These are phyloP conservation scores for Tolypocladium pustulatum DNA, from an alignment of 2,329 filamentous ascomycete genomes.

Conservation along the genomic window DNA sequence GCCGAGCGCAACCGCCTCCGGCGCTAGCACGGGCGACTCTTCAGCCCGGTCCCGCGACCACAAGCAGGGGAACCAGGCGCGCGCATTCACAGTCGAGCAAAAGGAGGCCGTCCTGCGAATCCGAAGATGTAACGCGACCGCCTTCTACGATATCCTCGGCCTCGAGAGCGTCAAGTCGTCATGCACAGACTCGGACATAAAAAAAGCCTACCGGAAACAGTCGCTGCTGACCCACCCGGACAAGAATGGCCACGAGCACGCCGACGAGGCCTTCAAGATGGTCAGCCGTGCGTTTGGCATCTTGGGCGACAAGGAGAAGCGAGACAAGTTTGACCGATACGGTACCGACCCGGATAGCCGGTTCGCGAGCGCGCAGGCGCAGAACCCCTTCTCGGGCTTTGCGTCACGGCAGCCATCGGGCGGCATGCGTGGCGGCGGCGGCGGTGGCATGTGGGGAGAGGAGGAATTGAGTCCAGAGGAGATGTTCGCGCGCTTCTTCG, in stretches of 20 bases:
- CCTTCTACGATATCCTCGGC: constrained; percentile 91
- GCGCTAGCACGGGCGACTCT: constrained; percentile 35
- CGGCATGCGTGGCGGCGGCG: constrained; percentile 34
- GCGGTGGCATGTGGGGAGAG: constrained; percentile 62
- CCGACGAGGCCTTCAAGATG: constrained; percentile 98
- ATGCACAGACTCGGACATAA: constrained; percentile 75
- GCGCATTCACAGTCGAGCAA: constrained; percentile 79
- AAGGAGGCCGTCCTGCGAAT: constrained; percentile 87
- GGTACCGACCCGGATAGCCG: constrained; percentile 88
- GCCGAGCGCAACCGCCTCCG: constrained; percentile 41
- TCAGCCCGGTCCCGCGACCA: constrained; percentile 48
- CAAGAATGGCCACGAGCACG: constrained; percentile 93
- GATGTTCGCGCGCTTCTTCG: constrained; percentile 95
- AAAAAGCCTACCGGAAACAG: constrained; percentile 94
- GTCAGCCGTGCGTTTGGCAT: constrained; percentile 89
- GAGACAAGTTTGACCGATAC: constrained; percentile 71
- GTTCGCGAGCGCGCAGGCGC: constrained; percentile 55
- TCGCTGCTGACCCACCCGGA: constrained; percentile 93
- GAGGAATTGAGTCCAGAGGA: constrained; percentile 95
- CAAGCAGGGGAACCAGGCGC: constrained; percentile 65
- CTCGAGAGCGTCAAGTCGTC: constrained; percentile 54
- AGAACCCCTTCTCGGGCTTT: constrained; percentile 56
- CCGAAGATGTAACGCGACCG: constrained; percentile 69
- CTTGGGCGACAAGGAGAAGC: constrained; percentile 84
- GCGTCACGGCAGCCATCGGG: constrained; percentile 31